phyloP scores from a whole-genome alignment of 441 rosid species.

The Caryocar brasiliense region DNA sequence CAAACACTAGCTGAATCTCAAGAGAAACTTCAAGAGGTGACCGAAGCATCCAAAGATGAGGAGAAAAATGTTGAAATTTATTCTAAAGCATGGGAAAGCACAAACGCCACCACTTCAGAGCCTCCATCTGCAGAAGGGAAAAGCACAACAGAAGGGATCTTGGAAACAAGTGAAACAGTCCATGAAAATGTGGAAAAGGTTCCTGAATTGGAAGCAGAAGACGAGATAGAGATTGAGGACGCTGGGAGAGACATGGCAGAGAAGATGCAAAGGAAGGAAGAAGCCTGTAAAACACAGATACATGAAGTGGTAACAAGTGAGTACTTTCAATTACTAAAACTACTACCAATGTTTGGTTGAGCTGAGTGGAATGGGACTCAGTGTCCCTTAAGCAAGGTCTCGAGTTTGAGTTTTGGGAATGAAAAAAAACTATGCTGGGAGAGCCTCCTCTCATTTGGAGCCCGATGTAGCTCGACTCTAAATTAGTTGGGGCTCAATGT shows the following conservation, averaged over 20 bases:
- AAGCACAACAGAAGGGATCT: constrained; percentile 8
- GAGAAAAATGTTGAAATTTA: constrained; percentile 14
- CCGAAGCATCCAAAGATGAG: constrained; percentile 3
- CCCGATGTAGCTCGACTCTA: no score
- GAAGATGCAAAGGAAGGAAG: constrained; percentile 13
- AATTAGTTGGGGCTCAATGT: no score
- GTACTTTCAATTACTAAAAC: neutral
- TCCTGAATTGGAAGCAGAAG: constrained; percentile 8
- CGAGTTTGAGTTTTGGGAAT: no score
- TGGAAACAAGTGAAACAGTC: constrained; percentile 11
- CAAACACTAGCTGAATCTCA: constrained; percentile 15
- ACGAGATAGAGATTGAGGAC: constrained; percentile 2
- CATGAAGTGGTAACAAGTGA: constrained; percentile 15
- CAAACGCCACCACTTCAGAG: constrained; percentile 3
- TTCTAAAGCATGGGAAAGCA: constrained; percentile 11
- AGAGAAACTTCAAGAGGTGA: constrained; percentile 19
- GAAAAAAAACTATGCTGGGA: no score
- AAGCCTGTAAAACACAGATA: constrained; percentile 5
- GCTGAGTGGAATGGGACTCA: no score
- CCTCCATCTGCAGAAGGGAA: constrained; percentile 7
- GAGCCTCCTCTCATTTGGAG: no score
- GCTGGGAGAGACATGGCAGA: constrained; percentile 11
- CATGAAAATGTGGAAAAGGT: constrained; percentile 3
- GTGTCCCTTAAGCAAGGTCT: no score
- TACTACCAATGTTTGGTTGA: no score